Base-by-base conservation (phyloP, 495 filamentous ascomycete genomes). In the Bryoglossum gracile region DNA sequence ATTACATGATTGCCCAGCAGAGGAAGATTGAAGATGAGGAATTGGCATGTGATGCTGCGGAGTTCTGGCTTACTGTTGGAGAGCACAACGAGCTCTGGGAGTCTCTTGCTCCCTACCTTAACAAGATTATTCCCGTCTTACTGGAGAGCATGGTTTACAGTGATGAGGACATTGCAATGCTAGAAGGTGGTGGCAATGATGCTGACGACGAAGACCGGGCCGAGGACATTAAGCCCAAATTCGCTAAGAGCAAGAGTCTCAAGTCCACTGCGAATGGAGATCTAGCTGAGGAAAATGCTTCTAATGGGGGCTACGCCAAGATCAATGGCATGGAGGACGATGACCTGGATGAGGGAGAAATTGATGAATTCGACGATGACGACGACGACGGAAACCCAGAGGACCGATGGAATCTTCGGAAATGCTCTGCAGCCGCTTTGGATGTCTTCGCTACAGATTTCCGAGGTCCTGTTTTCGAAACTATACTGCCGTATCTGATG, bases 141-240 rank as follows among this genome's bases (percentile, higher is more conserved):
- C 77, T 99, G 2, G 81, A 91, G 50, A 91, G 87, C 59, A 99
- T 99, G 92, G 81, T 97, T 13, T 99, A 97, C 56, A 83, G 86
- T 56, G 86, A 94, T 51, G 92, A 97, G 46, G 94, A 97, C 51
- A 89, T 94, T 43, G 75, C 86, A 39, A 73, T 87, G 19, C 67
- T 97, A 21, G 88, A 87, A 51, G 86, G 78, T 28, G 86, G 84
- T 6, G 83, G 80, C 23, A 87, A 95, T 50, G 90, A 97, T 68
- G 94, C 94, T 35, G 90, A 95, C 19, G 72, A 85, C 49, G 94
- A 97, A 23, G 94, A 99, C 64, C 77, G 83, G 6, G 83, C 79
- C 16, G 77, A 97, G 62, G 92, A 99, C 61, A 84, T 99, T 54
- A 95, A 88, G 66, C 92, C 92, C 3, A 79, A 83, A 42, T 97